These are phyloP conservation scores for Heliosperma pusillum DNA, from an alignment of 148 eudicot genomes.

Conservation along the genomic window DNA sequence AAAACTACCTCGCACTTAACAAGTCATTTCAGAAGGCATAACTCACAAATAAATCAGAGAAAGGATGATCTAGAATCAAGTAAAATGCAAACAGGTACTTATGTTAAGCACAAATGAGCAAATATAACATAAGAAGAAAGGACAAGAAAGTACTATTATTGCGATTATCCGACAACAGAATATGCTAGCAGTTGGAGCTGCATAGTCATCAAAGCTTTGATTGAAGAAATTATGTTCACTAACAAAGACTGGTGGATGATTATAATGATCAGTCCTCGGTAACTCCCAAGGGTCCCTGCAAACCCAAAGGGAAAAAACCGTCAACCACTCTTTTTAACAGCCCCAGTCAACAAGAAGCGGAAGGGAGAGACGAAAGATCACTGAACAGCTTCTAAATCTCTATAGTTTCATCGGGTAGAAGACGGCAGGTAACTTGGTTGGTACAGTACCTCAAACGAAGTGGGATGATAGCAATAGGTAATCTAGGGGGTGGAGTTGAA, in stretches of 20 bases:
- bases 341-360: neutral
- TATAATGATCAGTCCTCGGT: constrained; percentile 36
- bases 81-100: neutral
- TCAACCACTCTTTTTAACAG: neutral
- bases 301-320: constrained; percentile 5
- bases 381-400: neutral
- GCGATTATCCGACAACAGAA: constrained; percentile 60
- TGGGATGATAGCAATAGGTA: constrained; percentile 41
- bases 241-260: constrained; percentile 36
- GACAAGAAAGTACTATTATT: constrained; percentile 46
- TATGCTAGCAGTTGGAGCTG: constrained; percentile 44
- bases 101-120: constrained; percentile 2
- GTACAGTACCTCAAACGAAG: constrained; percentile 49
- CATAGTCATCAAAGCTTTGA: constrained; percentile 44
- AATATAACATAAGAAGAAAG: constrained; percentile 16
- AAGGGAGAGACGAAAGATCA: neutral
- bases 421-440: neutral
- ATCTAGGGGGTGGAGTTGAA: constrained; percentile 61
- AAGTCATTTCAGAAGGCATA: too few species aligned
- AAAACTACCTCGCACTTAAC: too few species aligned
- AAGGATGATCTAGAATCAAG: neutral
- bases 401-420: neutral
- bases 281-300: constrained; percentile 71
- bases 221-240: constrained; percentile 36
- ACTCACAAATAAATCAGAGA: neutral